Base-by-base conservation (phyloP, 345 rosid species). In the Dimocarpus longan region DNA sequence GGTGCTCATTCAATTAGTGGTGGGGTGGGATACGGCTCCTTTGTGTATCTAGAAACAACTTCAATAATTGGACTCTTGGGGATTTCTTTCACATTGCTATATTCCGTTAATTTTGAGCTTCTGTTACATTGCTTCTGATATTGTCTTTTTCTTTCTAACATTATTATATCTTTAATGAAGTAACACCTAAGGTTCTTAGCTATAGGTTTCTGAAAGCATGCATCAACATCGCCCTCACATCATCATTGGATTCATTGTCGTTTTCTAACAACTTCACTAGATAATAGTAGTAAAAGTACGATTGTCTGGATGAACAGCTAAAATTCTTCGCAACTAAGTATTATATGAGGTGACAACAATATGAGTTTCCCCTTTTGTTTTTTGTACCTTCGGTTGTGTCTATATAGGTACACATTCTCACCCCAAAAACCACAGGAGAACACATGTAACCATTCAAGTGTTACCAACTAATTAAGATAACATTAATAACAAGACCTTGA, bases 251-350 rank as follows among this genome's bases (percentile, higher is more conserved):
- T 12, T 57, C 22, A 19, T 57, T 57, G 63, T 57, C 63, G 63
- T 57, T 57, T 57, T 57, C 63, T 19, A 18, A 57, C 56, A 50
- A 50, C 56, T 50, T 50, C 15, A 50, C 13, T 50, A 50, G 19
- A 50, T 50, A 16, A 54, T 16, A 54, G 13, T 46, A 71, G 46
- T 28, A 13, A 18, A 39, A 52, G 74, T 52, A 39, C 18, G 19
- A 56, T 57, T 37, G 24, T 0, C 48, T 24, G 39, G 71, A 21
- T 70, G 57, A 46, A 0, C 12, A 2, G 10, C 19, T 13, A 21
- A 71, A 71, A 56, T 56, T 72, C 76, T 72, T 57, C 39, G 65
- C 50, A 32, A 57, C 48, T 0, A 72, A 72, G 66, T 59, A 37
- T 73, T n/a, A 59, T 39, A 11, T 1, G 0, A 57, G 28, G 66